These are phyloP conservation scores for Spiromastix sp. DNA, from an alignment of 2,329 filamentous ascomycete species.

Conservation along the genomic window DNA sequence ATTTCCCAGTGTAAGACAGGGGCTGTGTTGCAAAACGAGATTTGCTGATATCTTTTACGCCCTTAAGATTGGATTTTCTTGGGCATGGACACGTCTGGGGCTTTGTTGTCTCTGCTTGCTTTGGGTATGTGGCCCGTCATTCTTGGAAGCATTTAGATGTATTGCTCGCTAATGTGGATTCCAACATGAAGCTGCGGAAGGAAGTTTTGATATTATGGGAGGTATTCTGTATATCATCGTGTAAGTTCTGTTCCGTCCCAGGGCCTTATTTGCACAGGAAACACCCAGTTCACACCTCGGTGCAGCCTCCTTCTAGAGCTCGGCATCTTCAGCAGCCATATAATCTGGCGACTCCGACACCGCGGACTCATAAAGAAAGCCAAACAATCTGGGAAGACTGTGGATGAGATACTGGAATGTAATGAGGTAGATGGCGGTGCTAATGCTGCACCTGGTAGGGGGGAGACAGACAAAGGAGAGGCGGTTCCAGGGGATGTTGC, in stretches of 20 bases:
- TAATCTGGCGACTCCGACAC: constrained; percentile 49
- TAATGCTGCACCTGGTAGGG: background rate
- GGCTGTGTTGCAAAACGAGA: constrained; percentile 12
- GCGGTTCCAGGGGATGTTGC: background rate
- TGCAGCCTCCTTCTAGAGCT: constrained; percentile 46
- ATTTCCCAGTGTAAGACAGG: background rate
- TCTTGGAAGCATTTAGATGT: too few species aligned
- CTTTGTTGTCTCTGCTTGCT: constrained; percentile 54
- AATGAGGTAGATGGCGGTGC: background rate
- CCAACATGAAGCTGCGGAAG: constrained; percentile 50
- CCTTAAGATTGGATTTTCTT: constrained; percentile 45
- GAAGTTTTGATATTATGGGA: constrained; percentile 51
- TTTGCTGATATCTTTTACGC: constrained; percentile 8
- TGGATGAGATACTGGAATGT: constrained; percentile 42
- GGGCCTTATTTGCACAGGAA: background rate
- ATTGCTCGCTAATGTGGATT: constrained; percentile 11
- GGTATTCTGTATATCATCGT: constrained; percentile 51
- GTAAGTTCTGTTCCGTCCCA: constrained; percentile 28
- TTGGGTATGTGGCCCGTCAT: constrained; percentile 44
- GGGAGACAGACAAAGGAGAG: background rate
- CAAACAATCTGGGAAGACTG: constrained; percentile 40
- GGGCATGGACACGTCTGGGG: constrained; percentile 49
- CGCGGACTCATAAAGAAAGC: constrained; percentile 43
- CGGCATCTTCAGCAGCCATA: constrained; percentile 50
- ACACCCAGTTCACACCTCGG: background rate